These are phyloP conservation scores for Candida vaughaniae DNA, from an alignment of 805 yeast genomes.

Conservation along the genomic window DNA sequence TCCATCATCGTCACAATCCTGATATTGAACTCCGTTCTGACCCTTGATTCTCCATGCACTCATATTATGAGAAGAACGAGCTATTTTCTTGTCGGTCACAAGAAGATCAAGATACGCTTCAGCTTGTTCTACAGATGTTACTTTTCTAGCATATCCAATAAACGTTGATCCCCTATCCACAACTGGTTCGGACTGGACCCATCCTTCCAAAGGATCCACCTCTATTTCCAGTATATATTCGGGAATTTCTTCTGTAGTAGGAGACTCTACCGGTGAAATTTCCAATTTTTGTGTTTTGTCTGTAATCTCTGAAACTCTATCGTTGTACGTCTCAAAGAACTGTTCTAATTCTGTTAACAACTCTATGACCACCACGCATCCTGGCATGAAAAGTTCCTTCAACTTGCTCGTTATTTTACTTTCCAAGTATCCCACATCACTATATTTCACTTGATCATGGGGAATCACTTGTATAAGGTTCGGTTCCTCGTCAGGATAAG, in stretches of 20 bases:
- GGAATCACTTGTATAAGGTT: constrained; percentile 55
- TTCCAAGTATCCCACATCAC: constrained; percentile 44
- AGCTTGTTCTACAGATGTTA: constrained; percentile 68
- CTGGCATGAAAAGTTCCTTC: constrained; percentile 52
- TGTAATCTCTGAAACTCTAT: constrained; percentile 14
- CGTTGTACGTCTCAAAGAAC: constrained; percentile 40
- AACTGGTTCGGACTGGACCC: constrained; percentile 77
- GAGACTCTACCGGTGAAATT: too few species aligned
- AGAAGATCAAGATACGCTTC: constrained; percentile 48
- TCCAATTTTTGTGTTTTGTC: not conserved
- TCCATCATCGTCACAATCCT: constrained; percentile 96
- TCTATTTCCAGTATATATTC: not conserved
- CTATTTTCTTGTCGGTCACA: constrained; percentile 62
- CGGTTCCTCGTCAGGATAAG: constrained; percentile 70
- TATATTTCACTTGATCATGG: constrained; percentile 32
- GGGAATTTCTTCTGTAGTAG: too few species aligned
- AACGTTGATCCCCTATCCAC: constrained; percentile 84
- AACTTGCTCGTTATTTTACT: constrained; percentile 50
- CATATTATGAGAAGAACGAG: constrained; percentile 77
- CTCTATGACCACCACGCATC: constrained; percentile 78
- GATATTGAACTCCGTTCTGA: constrained; percentile 55
- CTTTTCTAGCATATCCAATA: constrained; percentile 69
- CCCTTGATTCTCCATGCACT: constrained; percentile 77
- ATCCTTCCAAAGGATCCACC: constrained; percentile 58
- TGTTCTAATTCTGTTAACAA: constrained; percentile 62